Evolutionary conservation across 2,329 filamentous ascomycete genomes (phyloP).

Genomic region (Elsinoe arachidis): DNA sequence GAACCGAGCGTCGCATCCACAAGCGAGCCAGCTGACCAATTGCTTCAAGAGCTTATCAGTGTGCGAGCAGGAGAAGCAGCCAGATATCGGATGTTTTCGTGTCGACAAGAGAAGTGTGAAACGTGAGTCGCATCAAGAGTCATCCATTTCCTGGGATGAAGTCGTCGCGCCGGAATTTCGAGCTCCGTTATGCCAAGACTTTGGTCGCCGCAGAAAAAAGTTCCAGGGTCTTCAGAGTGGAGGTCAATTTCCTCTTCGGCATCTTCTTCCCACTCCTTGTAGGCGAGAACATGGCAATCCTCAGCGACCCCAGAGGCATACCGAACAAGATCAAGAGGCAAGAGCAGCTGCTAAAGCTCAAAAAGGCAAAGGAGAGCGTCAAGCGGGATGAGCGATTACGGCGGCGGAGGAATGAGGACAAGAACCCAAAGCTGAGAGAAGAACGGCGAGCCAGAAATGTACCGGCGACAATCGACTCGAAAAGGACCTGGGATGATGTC

Average conservation of each 20-base stretch:
- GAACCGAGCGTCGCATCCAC: background rate
- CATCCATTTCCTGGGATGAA: background rate
- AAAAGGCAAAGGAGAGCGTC: conserved; percentile 63
- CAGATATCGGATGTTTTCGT: background rate
- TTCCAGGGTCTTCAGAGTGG: conserved; percentile 35
- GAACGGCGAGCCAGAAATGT: conserved; percentile 70
- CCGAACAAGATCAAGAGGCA: conserved; percentile 63
- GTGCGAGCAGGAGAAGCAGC: background rate
- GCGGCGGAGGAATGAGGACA: conserved; percentile 75
- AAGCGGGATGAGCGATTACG: conserved; percentile 69
- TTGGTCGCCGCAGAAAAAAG: conserved; percentile 9
- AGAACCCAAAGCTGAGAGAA: conserved; percentile 66
- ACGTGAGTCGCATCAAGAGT: conserved; percentile 8
- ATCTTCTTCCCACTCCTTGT: conserved; percentile 11
- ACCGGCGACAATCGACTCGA: conserved; percentile 72
- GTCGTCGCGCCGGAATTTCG: background rate
- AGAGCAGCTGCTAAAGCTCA: conserved; percentile 68
- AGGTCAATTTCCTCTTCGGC: conserved; percentile 29
- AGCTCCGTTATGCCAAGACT: conserved; percentile 3
- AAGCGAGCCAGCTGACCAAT: background rate
- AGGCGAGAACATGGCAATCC: conserved; percentile 21
- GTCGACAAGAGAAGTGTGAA: background rate
- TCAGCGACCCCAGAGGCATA: conserved; percentile 26
- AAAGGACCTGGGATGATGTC: conserved; percentile 71
- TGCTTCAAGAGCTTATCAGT: background rate